Base-by-base conservation (phyloP, 2,329 filamentous ascomycete species). In the Macrophomina pseudophaseolina region DNA sequence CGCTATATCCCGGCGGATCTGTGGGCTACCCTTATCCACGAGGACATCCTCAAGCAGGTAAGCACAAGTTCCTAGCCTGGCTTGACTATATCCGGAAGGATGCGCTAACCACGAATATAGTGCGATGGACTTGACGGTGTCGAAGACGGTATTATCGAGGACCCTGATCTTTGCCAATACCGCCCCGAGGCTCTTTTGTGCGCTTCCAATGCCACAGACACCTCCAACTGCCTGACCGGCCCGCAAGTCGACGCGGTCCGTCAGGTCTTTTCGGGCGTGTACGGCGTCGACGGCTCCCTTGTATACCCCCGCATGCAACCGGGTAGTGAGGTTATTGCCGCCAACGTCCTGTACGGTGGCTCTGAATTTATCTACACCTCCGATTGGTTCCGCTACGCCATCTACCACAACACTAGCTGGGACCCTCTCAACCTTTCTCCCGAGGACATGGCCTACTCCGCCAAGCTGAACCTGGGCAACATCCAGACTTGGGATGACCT, bases 251-350 rank as follows among this genome's bases (percentile, higher is more conserved):
- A 75, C 7, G 82, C 80, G 0, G 81, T 85, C 14, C 74, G 79
- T 46, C 70, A 78, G 1, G 75, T 82, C 16, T 83, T 80, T 71
- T 74, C 74, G 12, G 80, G 80, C 46, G 78, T 84, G 38, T 76
- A 79, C 68, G 75, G 80, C 65, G 74, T 73, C 5, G 72, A 81
- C 44, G 83, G 83, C 52, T 74, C 76, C 4, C 72, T 86, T 1
- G 77, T 85, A 16, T 86, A 82, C 71, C 84, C 84, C 1, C 77
- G 80, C n/a, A 80, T 86, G 72, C 80, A 84, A 59, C 83, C 82
- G 6, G 84, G 84, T 16, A 78, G 79, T 14, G 81, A 84, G 69
- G 69, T 80, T 7, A 69, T 75, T 7, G 56, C 54, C 6, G 23
- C 56, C 23, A 11, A 35, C 28, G 18, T 23, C 5, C 35, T 66